A percentile compares a stretch with the other conserved stretches of the same genome.
Conservation (phyloP, 2,329 filamentous ascomycete genomes). For the Fusarium sp. region DNA sequence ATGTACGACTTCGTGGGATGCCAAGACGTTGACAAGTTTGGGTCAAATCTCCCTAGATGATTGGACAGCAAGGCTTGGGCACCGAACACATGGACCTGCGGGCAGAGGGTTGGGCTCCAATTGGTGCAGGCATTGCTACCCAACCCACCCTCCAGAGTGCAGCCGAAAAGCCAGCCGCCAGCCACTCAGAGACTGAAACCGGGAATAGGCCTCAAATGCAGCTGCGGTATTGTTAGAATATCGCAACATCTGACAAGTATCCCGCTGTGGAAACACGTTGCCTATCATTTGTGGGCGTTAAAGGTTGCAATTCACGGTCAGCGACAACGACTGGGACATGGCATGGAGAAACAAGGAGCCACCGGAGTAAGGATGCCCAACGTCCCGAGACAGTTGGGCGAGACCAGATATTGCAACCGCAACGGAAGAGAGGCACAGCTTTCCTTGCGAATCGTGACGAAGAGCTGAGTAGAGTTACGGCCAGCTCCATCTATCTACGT, state of each 20-base stretch:
- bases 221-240: constrained; percentile 36
- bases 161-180: constrained; percentile 18
- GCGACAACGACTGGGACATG: constrained; percentile 25
- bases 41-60: constrained; percentile 25
- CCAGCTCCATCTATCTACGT: constrained; percentile 40
- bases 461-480: constrained; percentile 21
- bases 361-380: constrained; percentile 40
- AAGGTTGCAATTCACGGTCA: constrained; percentile 20
- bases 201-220: constrained; percentile 30
- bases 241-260: constrained; percentile 34
- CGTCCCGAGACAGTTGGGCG: constrained; percentile 33
- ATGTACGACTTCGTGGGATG: constrained; percentile 26
- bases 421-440: constrained; percentile 23
- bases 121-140: constrained; percentile 52
- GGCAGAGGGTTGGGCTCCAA: constrained; percentile 49
- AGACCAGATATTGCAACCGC: constrained; percentile 29
- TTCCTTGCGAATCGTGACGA: constrained; percentile 22
- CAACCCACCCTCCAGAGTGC: constrained; percentile 44
- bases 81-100: constrained; percentile 38
- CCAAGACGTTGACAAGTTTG: constrained; percentile 20
- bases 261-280: constrained; percentile 39
- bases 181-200: constrained; percentile 11
- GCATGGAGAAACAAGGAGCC: constrained; percentile 25
- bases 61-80: constrained; percentile 41
- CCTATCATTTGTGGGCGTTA: constrained; percentile 37